A percentile compares a stretch with the other conserved stretches of the same genome.
phyloP scores from a whole-genome alignment of 306 rosid species.

The Inga oerstediana region DNA sequence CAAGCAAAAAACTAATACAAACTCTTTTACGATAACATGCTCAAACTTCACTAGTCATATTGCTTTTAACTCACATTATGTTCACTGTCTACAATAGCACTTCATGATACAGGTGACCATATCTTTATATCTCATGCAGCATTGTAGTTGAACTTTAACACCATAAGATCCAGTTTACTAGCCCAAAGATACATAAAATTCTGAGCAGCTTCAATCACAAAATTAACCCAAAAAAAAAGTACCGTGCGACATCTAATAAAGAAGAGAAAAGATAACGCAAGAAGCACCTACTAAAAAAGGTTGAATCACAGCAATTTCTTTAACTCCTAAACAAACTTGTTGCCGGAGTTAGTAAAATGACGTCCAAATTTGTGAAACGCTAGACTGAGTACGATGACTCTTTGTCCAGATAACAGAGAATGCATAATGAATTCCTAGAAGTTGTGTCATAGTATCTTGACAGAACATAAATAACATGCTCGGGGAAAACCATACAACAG shows the following conservation, averaged over 20 bases:
- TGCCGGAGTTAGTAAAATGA: not conserved
- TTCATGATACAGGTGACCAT: constrained; percentile 1
- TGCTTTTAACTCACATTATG: not conserved
- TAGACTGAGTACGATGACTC: not conserved
- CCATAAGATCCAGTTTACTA: constrained; percentile 16
- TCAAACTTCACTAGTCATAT: constrained; percentile 14
- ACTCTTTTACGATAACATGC: constrained; percentile 7
- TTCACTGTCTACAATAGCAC: constrained; percentile 4
- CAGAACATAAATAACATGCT: not conserved
- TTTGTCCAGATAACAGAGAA: not conserved
- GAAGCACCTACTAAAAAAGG: not conserved
- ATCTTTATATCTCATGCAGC: constrained; percentile 9
- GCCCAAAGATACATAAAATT: constrained; percentile 21
- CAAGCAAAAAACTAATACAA: not conserved
- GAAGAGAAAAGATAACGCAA: not conserved
- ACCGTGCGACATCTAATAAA: not conserved
- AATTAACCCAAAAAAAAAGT: not conserved
- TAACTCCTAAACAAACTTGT: not conserved
- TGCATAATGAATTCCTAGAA: not conserved
- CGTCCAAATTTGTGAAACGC: not conserved
- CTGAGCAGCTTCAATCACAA: constrained; percentile 10
- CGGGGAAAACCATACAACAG: not conserved
- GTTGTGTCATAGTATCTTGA: not conserved
- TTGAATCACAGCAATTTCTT: not conserved
- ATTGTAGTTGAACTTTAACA: constrained; percentile 9